Conservation (phyloP, 345 rosid genomes). For the Arabis hirsuta region DNA sequence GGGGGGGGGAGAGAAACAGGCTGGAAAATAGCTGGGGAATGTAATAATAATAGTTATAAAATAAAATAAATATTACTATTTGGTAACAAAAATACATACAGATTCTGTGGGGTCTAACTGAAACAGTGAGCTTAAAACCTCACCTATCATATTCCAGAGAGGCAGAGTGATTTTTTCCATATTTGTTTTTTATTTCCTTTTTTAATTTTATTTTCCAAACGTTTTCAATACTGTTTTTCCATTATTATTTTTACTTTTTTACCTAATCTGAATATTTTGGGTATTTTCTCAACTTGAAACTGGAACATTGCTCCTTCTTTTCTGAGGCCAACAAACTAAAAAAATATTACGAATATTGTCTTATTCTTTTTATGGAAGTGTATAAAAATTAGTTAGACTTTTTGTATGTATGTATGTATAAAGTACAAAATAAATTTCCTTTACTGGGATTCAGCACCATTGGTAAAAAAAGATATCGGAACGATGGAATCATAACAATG, state of each 20-base stretch:
- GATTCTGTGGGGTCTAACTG: slow-evolving; percentile 43
- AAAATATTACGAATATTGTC: not conserved
- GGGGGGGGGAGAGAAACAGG: slow-evolving; percentile 47
- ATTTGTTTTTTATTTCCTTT: not conserved
- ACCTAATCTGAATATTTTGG: slow-evolving; percentile 3
- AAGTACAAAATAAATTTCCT: not conserved
- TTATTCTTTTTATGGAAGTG: not conserved
- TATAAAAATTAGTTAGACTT: not conserved
- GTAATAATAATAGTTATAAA: not conserved
- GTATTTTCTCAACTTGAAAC: not conserved
- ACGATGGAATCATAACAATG: no score
- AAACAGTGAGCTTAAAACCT: slow-evolving; percentile 26
- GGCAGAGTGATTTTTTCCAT: not conserved
- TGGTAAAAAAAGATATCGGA: not conserved
- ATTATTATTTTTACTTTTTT: not conserved
- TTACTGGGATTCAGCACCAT: not conserved
- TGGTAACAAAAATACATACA: slow-evolving; percentile 22
- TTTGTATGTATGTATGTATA: not conserved
- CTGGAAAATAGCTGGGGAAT: slow-evolving; percentile 71
- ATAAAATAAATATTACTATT: slow-evolving; percentile 14
- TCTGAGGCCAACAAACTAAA: not conserved
- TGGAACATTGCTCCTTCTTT: not conserved
- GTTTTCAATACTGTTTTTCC: not conserved
- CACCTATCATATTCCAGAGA: slow-evolving; percentile 38
- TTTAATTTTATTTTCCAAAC: slow-evolving; percentile 5